A percentile compares a stretch with the other conserved stretches of the same genome.
phyloP scores from a whole-genome alignment of 1,139 yeast species.

The Pneumocystis carinii region DNA sequence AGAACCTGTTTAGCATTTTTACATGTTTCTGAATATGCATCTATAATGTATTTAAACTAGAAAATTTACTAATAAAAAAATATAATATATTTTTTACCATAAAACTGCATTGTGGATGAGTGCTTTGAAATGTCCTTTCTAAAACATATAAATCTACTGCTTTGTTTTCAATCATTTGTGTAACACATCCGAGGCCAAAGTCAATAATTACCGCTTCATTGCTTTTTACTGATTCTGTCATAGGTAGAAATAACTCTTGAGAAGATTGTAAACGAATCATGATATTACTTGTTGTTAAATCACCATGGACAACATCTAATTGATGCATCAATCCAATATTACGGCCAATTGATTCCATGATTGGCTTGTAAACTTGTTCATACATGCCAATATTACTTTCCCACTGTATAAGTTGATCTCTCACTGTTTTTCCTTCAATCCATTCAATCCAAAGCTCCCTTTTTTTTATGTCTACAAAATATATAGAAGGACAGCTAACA shows the following conservation, averaged over 20 bases:
- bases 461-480: constrained; percentile 56
- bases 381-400: constrained; percentile 26
- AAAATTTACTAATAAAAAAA: neutral
- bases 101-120: constrained; percentile 62
- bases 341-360: constrained; percentile 39
- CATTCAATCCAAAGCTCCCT: constrained; percentile 87
- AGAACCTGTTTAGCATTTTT: constrained; percentile 28
- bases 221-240: constrained; percentile 8
- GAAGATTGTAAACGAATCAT: constrained; percentile 28
- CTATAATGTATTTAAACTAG: constrained; percentile 51
- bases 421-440: constrained; percentile 29
- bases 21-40: constrained; percentile 42
- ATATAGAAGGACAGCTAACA: constrained; percentile 51
- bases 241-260: constrained; percentile 17
- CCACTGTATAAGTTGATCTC: constrained; percentile 22
- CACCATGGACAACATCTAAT: constrained; percentile 82
- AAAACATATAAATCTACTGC: constrained; percentile 92
- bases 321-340: constrained; percentile 60
- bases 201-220: constrained; percentile 51
- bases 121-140: constrained; percentile 79
- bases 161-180: constrained; percentile 71
- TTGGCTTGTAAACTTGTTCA: constrained; percentile 5
- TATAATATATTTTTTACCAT: constrained; percentile 19
- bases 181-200: constrained; percentile 75
- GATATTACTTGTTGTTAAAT: constrained; percentile 79